Percentiles rank a stretch among this genome's conserved stretches.
Evolutionary conservation across 495 filamentous ascomycete species (phyloP).

Genomic region (Aspergillus bertholletiae): DNA sequence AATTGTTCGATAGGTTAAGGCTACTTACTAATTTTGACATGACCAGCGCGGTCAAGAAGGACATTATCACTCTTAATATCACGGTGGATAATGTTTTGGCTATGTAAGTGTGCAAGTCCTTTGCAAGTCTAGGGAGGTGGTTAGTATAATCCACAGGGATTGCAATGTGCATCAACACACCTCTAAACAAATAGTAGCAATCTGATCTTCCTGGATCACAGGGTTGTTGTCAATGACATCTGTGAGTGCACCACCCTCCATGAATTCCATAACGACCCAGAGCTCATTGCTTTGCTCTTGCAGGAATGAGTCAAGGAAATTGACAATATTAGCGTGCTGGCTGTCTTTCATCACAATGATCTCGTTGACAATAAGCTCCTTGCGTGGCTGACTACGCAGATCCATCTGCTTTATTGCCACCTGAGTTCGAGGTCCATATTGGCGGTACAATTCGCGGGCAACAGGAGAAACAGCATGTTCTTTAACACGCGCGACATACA

Average conservation of each 20-base stretch:
- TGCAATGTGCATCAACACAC: conserved; percentile 44
- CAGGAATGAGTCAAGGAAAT: conserved; percentile 95
- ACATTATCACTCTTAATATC: conserved; percentile 99
- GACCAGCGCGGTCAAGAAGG: conserved; percentile 84
- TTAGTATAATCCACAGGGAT: conserved; percentile 27
- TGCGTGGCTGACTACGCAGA: conserved; percentile 90
- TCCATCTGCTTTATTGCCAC: conserved; percentile 99
- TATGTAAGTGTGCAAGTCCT: conserved; percentile 88
- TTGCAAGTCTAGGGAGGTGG: conserved; percentile 73
- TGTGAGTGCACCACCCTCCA: conserved; percentile 96
- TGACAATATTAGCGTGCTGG: conserved; percentile 96
- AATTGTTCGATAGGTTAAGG: neutral
- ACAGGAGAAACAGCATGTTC: conserved; percentile 63
- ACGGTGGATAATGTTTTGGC: conserved; percentile 95
- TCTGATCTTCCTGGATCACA: conserved; percentile 88
- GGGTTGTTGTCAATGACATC: conserved; percentile 98
- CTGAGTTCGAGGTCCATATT: conserved; percentile 68
- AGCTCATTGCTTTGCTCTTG: conserved; percentile 88
- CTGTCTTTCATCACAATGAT: conserved; percentile 99
- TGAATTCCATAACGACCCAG: conserved; percentile 99
- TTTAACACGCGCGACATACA: conserved; percentile 94
- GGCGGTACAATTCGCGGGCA: conserved; percentile 62
- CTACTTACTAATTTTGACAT: conserved; percentile 93
- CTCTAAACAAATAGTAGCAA: conserved; percentile 95
- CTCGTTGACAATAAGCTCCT: conserved; percentile 98